Evolutionary conservation across 2,329 filamentous ascomycete genomes (phyloP).

Genomic region (Coniochaeta sp.): DNA sequence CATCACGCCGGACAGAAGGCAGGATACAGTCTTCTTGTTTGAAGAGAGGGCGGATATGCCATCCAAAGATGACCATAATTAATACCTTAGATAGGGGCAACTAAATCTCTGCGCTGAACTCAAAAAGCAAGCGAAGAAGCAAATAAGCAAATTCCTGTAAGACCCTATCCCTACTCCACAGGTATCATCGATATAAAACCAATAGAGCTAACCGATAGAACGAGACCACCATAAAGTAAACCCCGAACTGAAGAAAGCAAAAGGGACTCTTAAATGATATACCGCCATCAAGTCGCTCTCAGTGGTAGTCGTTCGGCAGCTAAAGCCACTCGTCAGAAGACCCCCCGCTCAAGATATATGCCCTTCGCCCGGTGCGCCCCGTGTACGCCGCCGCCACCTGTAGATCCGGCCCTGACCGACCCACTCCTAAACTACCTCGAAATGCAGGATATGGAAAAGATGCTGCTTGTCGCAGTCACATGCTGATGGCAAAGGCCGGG

Average conservation of each 20-base stretch:
- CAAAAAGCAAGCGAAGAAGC: constrained; percentile 9
- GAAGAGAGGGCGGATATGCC: too few species aligned
- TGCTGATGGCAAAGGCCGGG: background rate
- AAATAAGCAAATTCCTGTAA: constrained; percentile 16
- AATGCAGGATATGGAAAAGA: background rate
- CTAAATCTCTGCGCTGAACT: background rate
- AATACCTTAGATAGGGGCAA: background rate
- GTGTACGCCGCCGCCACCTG: background rate
- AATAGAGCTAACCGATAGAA: background rate
- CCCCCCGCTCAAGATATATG: background rate
- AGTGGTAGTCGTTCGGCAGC: background rate
- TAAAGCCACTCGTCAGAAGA: background rate
- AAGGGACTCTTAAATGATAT: background rate
- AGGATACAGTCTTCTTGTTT: too few species aligned
- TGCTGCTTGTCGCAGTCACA: constrained; percentile 1
- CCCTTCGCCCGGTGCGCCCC: background rate
- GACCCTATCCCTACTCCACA: background rate
- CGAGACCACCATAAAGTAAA: background rate
- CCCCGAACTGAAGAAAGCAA: background rate
- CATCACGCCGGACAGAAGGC: background rate
- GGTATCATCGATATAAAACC: constrained; percentile 4
- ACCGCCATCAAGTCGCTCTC: background rate
- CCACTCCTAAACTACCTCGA: background rate
- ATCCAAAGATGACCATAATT: background rate
- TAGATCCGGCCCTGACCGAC: background rate